Base-by-base conservation (phyloP, 2,329 filamentous ascomycete species). In the Aspergillus ibericus region DNA sequence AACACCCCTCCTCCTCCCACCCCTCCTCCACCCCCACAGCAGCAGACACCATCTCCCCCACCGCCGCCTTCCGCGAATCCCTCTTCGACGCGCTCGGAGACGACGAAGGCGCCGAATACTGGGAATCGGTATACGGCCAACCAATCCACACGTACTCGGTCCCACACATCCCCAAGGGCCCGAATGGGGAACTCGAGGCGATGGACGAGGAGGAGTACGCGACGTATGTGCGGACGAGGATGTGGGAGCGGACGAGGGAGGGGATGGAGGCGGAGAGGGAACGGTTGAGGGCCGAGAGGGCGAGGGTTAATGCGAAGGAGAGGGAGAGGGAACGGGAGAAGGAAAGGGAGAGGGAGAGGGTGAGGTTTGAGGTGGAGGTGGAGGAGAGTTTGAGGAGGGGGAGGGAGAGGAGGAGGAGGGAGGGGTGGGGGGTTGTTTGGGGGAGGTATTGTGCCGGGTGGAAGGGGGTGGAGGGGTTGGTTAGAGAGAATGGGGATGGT, bases 81-180 rank as follows among this genome's bases (percentile, higher is more conserved):
- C 87, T 99, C 5, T 98, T 98, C 77, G 95, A 99, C 74, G 95
- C 95, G 32, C 88, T 99, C 76, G 93, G 92, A 36, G 95, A 99
- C 75, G 93, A 98, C 71, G 95, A 99, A 77, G 95, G 93, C 48
- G 95, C 95, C 1, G 85, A 87, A 7, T 99, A 95, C 78, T 99
- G 95, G 95, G 89, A 97, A 74, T 86, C 86, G 15, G 91, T 99
- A n/a, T 99, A 98, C 76, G 93, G 92, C 1, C 93, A 98, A 73
- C 93, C 95, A 0, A 89, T 98, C 51, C 92, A 97, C 75, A 85
- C 86, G 6, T 97, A 96, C 72, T 72, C 85, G 0, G 81, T 83
- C 25, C 80, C 82, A 0, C 75, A 78, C 44, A 69, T 70, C 1
- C 66, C 75, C 63, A 69, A 80, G 70, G 83, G 83, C 69, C 53